These are phyloP conservation scores for Rhodamnia argentea DNA, from an alignment of 345 rosid species.

Conservation along the genomic window DNA sequence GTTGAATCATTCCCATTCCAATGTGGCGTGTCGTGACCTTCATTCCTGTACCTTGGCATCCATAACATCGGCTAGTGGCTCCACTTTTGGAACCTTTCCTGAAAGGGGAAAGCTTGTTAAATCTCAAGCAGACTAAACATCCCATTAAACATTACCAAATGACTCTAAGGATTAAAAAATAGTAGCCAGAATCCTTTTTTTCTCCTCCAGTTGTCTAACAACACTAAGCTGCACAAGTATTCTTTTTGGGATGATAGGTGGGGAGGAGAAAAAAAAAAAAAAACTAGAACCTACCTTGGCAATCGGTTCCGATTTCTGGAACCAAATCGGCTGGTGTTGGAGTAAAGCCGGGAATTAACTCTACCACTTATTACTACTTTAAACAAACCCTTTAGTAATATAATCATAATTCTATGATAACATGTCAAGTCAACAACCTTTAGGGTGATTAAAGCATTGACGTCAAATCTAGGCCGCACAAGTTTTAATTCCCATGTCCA, in stretches of 20 bases:
- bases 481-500: neutral
- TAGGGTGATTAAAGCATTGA: neutral
- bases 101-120: neutral
- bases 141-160: neutral
- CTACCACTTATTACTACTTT: neutral
- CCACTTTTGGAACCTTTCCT: constrained; percentile 61
- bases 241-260: neutral
- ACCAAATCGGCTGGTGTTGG: neutral
- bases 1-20: constrained; percentile 45
- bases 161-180: neutral
- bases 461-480: neutral
- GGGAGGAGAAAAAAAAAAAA: neutral
- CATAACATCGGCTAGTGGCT: constrained; percentile 27
- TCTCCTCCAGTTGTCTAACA: neutral
- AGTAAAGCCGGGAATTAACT: neutral
- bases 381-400: neutral
- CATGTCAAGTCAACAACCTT: neutral
- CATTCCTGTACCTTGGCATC: constrained; percentile 55
- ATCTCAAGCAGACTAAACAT: neutral
- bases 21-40: constrained; percentile 36
- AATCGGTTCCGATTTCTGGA: neutral
- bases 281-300: neutral
- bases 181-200: neutral
- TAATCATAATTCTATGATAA: neutral
- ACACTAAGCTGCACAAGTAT: neutral